Conservation (phyloP, 176 grass and related monocot species). For the Eleusine coracana region DNA sequence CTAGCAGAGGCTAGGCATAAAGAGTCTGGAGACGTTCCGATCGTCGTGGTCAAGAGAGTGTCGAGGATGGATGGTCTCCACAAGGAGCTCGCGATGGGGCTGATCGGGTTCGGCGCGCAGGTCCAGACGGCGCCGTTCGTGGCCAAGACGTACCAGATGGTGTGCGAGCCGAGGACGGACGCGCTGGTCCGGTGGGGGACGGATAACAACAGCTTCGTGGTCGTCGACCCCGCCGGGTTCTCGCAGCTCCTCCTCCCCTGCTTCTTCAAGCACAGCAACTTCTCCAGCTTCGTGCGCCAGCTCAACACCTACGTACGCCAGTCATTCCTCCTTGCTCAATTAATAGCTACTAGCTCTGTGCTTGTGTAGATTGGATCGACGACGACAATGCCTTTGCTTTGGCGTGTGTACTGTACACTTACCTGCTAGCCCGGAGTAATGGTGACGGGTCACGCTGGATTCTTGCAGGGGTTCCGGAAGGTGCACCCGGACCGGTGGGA, state of each 20-base stretch:
- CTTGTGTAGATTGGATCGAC: not conserved
- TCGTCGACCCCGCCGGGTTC: constrained; percentile 58
- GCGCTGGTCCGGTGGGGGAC: constrained; percentile 58
- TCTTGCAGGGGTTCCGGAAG: constrained; percentile 69
- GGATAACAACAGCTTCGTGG: constrained; percentile 70
- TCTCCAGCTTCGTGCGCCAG: constrained; percentile 91
- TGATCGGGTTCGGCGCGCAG: constrained; percentile 32
- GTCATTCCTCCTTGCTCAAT: not conserved
- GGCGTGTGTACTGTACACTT: constrained; percentile 28
- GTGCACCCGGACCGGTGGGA: constrained; percentile 79
- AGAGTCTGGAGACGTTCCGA: not conserved
- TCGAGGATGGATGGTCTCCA: constrained; percentile 48
- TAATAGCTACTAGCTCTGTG: not conserved
- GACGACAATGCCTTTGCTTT: not conserved
- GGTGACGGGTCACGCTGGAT: not conserved
- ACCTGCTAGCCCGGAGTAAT: not conserved
- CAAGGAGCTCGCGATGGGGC: constrained; percentile 53
- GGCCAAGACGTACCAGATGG: constrained; percentile 83
- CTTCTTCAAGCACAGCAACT: constrained; percentile 88
- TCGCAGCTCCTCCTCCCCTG: constrained; percentile 68
- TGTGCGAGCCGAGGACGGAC: constrained; percentile 67
- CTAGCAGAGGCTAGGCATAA: not conserved
- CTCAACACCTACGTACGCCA: constrained; percentile 70
- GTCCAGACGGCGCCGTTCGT: constrained; percentile 66
- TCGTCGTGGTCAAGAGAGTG: too few relatives aligned